phyloP scores from a whole-genome alignment of 2,329 filamentous ascomycete species.

The Dothidotthia symphoricarpi region DNA sequence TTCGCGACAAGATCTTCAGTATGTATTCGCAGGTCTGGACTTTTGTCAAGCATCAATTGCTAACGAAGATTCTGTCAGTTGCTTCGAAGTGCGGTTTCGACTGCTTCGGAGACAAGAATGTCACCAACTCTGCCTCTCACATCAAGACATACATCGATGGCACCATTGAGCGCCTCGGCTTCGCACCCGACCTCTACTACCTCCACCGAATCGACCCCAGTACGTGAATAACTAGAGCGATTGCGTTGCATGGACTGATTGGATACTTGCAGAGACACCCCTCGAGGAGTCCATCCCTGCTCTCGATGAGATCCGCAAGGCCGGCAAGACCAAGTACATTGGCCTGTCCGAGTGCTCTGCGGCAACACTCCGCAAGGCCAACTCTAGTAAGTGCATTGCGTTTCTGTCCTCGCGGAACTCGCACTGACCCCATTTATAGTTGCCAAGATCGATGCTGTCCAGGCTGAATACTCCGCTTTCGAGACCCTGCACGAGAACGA shows the following conservation, averaged over 20 bases:
- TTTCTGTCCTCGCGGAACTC: neutral
- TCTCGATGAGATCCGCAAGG: constrained; percentile 40
- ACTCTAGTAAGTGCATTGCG: constrained; percentile 30
- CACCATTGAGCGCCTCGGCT: constrained; percentile 42
- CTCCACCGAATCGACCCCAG: constrained; percentile 43
- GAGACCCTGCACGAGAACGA: constrained; percentile 44
- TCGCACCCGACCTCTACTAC: constrained; percentile 43
- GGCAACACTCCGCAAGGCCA: constrained; percentile 48
- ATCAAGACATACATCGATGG: constrained; percentile 40
- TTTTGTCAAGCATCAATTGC: neutral
- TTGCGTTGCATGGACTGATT: neutral
- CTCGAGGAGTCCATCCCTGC: constrained; percentile 49
- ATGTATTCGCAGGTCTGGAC: neutral
- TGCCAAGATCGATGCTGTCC: constrained; percentile 48
- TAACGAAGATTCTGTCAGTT: constrained; percentile 6
- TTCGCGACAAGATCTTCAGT: constrained; percentile 26
- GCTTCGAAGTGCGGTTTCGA: constrained; percentile 33
- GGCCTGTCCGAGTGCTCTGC: constrained; percentile 49
- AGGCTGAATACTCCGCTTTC: constrained; percentile 54
- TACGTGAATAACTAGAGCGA: neutral
- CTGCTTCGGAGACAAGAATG: constrained; percentile 38
- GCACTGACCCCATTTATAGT: constrained; percentile 22
- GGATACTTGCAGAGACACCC: constrained; percentile 8
- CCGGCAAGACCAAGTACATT: constrained; percentile 51
- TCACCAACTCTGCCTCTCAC: constrained; percentile 43